phyloP scores from a whole-genome alignment of 495 filamentous ascomycete genomes.

The Echria macrotheca region DNA sequence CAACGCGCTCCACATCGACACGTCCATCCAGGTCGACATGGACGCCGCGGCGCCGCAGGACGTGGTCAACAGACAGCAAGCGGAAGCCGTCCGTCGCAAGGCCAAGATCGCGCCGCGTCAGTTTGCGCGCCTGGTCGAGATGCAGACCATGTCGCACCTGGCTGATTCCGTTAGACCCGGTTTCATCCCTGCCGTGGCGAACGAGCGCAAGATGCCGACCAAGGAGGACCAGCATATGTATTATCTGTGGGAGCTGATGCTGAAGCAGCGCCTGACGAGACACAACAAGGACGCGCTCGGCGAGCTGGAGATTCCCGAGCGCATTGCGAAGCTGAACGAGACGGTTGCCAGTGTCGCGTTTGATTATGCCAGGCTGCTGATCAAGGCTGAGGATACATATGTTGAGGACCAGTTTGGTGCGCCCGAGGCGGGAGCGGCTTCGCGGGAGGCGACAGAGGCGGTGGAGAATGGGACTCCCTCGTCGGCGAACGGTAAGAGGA shows the following conservation, averaged over 20 bases:
- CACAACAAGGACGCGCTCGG: conserved; percentile 71
- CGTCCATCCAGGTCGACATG: conserved; percentile 24
- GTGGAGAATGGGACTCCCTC: neutral
- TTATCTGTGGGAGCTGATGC: conserved; percentile 75
- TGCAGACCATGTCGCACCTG: conserved; percentile 76
- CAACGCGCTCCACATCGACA: conserved; percentile 47
- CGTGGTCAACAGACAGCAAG: conserved; percentile 56
- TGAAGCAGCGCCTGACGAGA: conserved; percentile 75
- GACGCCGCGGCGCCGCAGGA: conserved; percentile 47
- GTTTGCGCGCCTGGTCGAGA: conserved; percentile 79
- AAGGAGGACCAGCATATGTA: conserved; percentile 47
- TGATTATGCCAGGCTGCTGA: conserved; percentile 69
- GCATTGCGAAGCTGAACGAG: conserved; percentile 76
- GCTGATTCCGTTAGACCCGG: conserved; percentile 54
- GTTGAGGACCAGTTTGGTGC: neutral
- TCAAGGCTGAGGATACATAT: conserved; percentile 20
- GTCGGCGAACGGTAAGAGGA: neutral
- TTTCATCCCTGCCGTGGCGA: conserved; percentile 20
- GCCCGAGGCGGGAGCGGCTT: neutral
- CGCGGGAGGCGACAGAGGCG: neutral
- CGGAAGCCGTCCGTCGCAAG: conserved; percentile 55
- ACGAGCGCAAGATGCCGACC: conserved; percentile 18
- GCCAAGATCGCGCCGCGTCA: conserved; percentile 83
- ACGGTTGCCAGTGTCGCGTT: conserved; percentile 71
- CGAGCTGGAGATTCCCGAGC: conserved; percentile 70